phyloP scores from a whole-genome alignment of 345 rosid genomes.

The Combretum micranthum region DNA sequence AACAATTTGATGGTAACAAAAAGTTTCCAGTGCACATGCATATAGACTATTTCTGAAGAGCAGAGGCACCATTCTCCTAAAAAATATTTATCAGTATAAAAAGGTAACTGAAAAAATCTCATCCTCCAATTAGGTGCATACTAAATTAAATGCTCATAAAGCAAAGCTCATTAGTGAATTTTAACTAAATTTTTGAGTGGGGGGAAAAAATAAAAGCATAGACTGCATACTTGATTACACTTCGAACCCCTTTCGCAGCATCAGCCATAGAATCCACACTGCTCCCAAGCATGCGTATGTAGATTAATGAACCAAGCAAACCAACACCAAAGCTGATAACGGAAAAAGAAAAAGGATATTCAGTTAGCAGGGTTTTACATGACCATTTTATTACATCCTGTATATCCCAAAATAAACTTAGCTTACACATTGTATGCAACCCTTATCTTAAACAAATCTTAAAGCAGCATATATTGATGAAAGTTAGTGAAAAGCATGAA shows the following conservation, averaged over 20 bases:
- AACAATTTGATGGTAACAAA: no score
- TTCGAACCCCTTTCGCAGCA: slow-evolving; percentile 74
- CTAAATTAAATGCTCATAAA: background rate
- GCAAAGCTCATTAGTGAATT: background rate
- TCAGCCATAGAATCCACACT: slow-evolving; percentile 82
- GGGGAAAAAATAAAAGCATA: background rate
- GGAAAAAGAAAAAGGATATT: background rate
- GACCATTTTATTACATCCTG: background rate
- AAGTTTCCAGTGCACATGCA: no score
- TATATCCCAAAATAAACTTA: background rate
- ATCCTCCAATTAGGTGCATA: background rate
- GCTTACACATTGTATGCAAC: no score
- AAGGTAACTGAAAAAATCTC: no score
- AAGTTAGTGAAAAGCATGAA: no score
- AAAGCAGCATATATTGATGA: no score
- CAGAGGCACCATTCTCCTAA: no score
- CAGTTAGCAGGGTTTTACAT: background rate
- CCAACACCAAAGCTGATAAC: slow-evolving; percentile 74
- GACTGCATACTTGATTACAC: slow-evolving; percentile 60
- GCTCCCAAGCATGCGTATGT: slow-evolving; percentile 84
- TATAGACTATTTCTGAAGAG: no score
- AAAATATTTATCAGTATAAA: no score
- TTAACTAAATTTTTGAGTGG: background rate
- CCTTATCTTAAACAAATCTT: no score
- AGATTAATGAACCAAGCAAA: slow-evolving; percentile 65